Percentiles rank a stretch among this genome's conserved stretches.
Evolutionary conservation across 208 protist species (phyloP).

Genomic region (Perkinsela sp.): DNA sequence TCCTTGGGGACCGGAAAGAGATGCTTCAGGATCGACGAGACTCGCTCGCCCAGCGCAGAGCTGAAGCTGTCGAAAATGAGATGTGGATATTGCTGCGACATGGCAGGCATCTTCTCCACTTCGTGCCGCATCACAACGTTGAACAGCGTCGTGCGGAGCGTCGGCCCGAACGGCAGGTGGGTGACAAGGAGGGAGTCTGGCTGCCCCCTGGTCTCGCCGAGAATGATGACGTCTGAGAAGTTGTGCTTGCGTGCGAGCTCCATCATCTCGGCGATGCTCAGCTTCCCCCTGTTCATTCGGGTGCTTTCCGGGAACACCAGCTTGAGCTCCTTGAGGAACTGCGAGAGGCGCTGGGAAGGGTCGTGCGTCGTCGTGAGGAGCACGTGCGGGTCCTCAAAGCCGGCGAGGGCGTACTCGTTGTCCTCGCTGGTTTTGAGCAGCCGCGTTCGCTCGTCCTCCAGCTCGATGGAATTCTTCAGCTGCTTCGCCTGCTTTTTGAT

Average conservation of each 20-base stretch:
- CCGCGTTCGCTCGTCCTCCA: conserved; percentile 46
- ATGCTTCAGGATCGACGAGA: conserved; percentile 75
- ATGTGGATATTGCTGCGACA: conserved; percentile 86
- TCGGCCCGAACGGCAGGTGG: conserved; percentile 94
- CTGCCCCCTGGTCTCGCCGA: conserved; percentile 90
- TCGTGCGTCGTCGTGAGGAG: conserved; percentile 93
- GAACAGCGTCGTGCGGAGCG: conserved; percentile 85
- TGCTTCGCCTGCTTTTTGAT: conserved; percentile 39
- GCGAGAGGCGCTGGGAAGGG: conserved; percentile 70
- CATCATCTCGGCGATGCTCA: conserved; percentile 75
- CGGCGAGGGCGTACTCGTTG: conserved; percentile 87
- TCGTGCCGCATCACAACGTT: conserved; percentile 91
- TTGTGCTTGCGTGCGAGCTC: conserved; percentile 63
- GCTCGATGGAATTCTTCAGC: conserved; percentile 54
- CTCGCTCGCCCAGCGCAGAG: conserved; percentile 73
- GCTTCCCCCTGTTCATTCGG: conserved; percentile 84
- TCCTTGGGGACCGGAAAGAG: conserved; percentile 91
- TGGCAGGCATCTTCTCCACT: conserved; percentile 46
- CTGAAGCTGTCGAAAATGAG: conserved; percentile 94
- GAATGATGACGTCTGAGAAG: conserved; percentile 90
- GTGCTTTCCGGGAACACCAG: conserved; percentile 92
- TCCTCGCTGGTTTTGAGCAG: conserved; percentile 45
- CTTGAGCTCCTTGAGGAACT: conserved; percentile 94
- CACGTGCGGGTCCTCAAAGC: conserved; percentile 81
- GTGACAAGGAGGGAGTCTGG: conserved; percentile 85